A percentile compares a stretch with the other conserved stretches of the same genome.
Conservation (phyloP, 495 filamentous ascomycete genomes). For the Aspergillus campestris region DNA sequence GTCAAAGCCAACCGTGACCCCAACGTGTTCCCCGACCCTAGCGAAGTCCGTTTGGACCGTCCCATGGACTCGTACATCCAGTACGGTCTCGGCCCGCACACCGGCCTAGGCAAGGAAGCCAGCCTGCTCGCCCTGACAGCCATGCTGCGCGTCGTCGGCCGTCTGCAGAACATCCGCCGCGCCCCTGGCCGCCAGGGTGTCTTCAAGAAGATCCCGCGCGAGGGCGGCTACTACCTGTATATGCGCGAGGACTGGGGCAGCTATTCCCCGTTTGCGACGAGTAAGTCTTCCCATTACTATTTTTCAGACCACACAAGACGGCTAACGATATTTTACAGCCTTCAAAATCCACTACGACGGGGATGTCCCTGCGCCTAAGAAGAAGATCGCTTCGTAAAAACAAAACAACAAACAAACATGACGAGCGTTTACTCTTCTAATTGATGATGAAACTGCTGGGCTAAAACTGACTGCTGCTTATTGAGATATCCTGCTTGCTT, state of each 20-base stretch:
- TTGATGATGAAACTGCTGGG: too few relatives aligned
- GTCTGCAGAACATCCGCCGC: conserved; percentile 53
- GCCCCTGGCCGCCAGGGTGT: conserved; percentile 60
- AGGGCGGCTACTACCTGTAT: conserved; percentile 56
- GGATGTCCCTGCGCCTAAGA: conserved; percentile 22
- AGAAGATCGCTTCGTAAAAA: conserved; percentile 2
- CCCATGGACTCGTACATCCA: conserved; percentile 61
- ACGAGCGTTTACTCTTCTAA: too few relatives aligned
- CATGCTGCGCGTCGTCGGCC: conserved; percentile 53
- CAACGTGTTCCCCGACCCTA: conserved; percentile 58
- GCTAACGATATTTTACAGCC: conserved; percentile 19
- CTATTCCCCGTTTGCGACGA: conserved; percentile 66
- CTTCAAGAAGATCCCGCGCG: conserved; percentile 59
- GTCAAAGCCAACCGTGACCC: conserved; percentile 50
- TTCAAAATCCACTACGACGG: conserved; percentile 38
- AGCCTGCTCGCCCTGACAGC: conserved; percentile 55
- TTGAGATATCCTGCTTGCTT: neutral
- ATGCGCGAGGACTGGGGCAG: conserved; percentile 66
- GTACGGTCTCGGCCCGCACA: conserved; percentile 54
- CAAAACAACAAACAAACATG: neutral
- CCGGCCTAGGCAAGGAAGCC: conserved; percentile 52
- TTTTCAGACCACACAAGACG: neutral
- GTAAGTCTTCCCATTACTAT: conserved; percentile 25
- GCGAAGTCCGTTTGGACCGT: conserved; percentile 56
- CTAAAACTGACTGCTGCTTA: neutral